Percentiles rank a stretch among this genome's conserved stretches.
phyloP scores from a whole-genome alignment of 192 early-diverging fungal species.

The Entomortierella chlamydospora region DNA sequence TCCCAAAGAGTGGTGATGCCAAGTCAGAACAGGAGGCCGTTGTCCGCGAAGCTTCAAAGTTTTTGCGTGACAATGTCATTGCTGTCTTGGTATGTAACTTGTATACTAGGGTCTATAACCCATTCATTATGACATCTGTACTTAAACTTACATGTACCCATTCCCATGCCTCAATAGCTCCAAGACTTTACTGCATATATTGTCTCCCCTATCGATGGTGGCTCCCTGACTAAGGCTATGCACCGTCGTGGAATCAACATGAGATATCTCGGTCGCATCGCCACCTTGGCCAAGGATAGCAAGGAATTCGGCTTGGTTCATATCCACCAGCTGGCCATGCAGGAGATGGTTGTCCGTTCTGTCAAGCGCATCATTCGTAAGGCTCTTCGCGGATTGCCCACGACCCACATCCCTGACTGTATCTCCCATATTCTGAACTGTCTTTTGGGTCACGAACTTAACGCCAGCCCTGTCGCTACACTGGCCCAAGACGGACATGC shows the following conservation, averaged over 20 bases:
- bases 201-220: conserved; percentile 83
- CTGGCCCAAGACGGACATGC: conserved; percentile 57
- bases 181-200: conserved; percentile 74
- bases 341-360: conserved; percentile 92
- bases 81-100: conserved; percentile 62
- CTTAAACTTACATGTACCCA: no score
- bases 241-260: conserved; percentile 98
- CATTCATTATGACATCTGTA: no score
- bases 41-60: conserved; percentile 82
- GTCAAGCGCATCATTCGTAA: conserved; percentile 87
- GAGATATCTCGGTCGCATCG: conserved; percentile 91
- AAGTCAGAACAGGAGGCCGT: conserved; percentile 63
- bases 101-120: background rate
- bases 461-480: conserved; percentile 63
- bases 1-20: conserved; percentile 30
- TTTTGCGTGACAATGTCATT: conserved; percentile 77
- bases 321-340: conserved; percentile 73
- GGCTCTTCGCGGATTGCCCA: conserved; percentile 67
- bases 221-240: conserved; percentile 80
- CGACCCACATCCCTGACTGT: conserved; percentile 67
- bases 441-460: conserved; percentile 73
- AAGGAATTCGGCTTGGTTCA: conserved; percentile 66
- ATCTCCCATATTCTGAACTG: conserved; percentile 89
- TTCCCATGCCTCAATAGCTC: conserved; percentile 54
- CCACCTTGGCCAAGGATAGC: conserved; percentile 69